These are phyloP conservation scores for Phialemoniopsis sp. DNA, from an alignment of 2,329 filamentous ascomycete species.

Conservation along the genomic window DNA sequence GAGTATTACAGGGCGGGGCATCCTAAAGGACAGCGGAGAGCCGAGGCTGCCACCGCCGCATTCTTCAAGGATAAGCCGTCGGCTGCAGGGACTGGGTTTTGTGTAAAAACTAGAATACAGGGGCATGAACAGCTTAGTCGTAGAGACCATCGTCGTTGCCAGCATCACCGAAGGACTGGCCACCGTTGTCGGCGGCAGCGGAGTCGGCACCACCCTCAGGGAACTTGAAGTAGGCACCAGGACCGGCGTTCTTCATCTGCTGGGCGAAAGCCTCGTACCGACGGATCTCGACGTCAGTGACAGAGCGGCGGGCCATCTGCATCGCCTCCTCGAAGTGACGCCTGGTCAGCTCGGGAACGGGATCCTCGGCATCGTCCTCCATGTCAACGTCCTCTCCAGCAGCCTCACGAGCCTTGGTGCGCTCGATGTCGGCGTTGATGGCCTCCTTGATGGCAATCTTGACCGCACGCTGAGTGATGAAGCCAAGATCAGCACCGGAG, in stretches of 20 bases:
- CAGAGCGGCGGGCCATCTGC: constrained; percentile 88
- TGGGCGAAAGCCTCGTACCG: constrained; percentile 98
- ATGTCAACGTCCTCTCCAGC: constrained; percentile 77
- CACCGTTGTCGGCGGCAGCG: constrained; percentile 44
- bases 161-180: constrained; percentile 72
- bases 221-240: constrained; percentile 98
- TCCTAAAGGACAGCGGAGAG: no score
- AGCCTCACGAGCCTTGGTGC: constrained; percentile 83
- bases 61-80: no score
- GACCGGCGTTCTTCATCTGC: constrained; percentile 97
- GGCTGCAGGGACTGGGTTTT: no score
- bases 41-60: no score
- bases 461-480: constrained; percentile 97
- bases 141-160: constrained; percentile 97
- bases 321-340: constrained; percentile 99
- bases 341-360: constrained; percentile 92
- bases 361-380: constrained; percentile 83
- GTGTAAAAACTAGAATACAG: no score
- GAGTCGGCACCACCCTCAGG: constrained; percentile 66
- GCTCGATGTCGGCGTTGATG: constrained; percentile 84
- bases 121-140: constrained; percentile 56
- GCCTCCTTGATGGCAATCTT: constrained; percentile 99
- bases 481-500: constrained; percentile 98
- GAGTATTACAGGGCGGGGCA: background rate
- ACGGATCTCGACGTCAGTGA: constrained; percentile 94